Evolutionary conservation across 257 asterid species (phyloP), one percentile per base, ranked within the genome.

Genomic region (Leptodermis oblonga): DNA sequence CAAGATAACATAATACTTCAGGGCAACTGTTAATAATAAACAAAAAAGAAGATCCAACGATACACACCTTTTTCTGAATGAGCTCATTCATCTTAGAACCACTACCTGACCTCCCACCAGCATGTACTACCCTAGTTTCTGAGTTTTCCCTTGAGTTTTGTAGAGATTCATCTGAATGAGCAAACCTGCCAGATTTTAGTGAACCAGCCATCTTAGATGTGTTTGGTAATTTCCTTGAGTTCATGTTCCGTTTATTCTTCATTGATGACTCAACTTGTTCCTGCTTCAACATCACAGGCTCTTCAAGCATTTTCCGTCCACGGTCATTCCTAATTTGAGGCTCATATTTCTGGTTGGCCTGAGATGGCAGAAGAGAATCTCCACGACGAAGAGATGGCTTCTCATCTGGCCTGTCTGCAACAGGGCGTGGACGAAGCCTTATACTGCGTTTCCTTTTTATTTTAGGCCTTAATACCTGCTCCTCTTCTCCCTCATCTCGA

Each of bases 401-500:
- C 76, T 87, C 94, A 70, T 65, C 73, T 23, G 82, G 78, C 72
- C 82, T 87, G 60, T 87, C 96, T n/a, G 80, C 65, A 69, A 81
- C 82, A 61, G 70, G 96, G 71, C 86, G 87, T 51, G 97, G 97
- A 54, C 97, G 89, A 75, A 84, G 87, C 37, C 97, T 86, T 46
- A 94, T 86, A 75, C 99, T 94, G 36, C 99, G 86, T 63, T 94
- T 94, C 61, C 99, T 82, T 82, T 86, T 94, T 74, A 90, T 83
- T 83, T 82, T 91, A 54, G 99, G 99, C 78, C 92, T 98, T 85
- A 89, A 78, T 31, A 91, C 99, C 85, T 91, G 99, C 78, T 94
- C 99, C 41, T 87, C 96, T 89, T 89, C 99, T 77, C 93, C 97
- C 80, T 91, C 98, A 46, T 94, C 98, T 34, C 96, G 97, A 48